These are phyloP conservation scores for Dalbergia cultrata DNA, from an alignment of 306 rosid species.

Conservation along the genomic window DNA sequence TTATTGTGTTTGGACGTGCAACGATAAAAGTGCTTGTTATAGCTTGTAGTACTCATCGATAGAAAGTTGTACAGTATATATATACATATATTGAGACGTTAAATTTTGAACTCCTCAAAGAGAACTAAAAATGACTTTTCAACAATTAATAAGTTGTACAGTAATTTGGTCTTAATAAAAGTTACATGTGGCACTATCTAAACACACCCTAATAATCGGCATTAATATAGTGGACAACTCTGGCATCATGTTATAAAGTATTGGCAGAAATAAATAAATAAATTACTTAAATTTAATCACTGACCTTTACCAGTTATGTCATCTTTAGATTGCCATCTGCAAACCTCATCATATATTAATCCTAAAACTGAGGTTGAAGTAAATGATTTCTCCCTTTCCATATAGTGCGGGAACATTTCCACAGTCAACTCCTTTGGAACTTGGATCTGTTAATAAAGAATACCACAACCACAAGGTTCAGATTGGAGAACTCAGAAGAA, in stretches of 20 bases:
- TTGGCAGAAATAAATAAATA: not conserved
- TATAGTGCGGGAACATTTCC: constrained; percentile 67
- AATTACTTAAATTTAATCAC: not conserved
- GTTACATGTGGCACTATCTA: too few relatives aligned
- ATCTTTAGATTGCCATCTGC: constrained; percentile 47
- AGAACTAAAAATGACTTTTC: too few relatives aligned
- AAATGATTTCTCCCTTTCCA: constrained; percentile 59
- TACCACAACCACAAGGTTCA: not conserved
- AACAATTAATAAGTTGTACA: too few relatives aligned
- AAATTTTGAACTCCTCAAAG: too few relatives aligned
- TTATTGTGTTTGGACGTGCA: too few relatives aligned
- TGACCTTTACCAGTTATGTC: constrained; percentile 54
- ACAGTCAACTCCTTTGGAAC: constrained; percentile 60
- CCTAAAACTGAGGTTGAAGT: constrained; percentile 76
- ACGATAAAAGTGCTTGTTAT: too few relatives aligned
- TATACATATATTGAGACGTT: too few relatives aligned
- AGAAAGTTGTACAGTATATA: too few relatives aligned
- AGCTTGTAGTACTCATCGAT: too few relatives aligned
- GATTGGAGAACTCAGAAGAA: not conserved
- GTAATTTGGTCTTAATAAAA: too few relatives aligned
- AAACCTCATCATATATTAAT: constrained; percentile 66
- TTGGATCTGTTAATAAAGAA: constrained; percentile 53
- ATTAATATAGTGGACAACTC: not conserved
- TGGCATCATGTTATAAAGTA: not conserved
- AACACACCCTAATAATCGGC: not conserved